Percentiles rank a stretch among this genome's conserved stretches.
Evolutionary conservation across 1,139 yeast genomes (phyloP).

Genomic region (Pneumocystis oryctolagi): DNA sequence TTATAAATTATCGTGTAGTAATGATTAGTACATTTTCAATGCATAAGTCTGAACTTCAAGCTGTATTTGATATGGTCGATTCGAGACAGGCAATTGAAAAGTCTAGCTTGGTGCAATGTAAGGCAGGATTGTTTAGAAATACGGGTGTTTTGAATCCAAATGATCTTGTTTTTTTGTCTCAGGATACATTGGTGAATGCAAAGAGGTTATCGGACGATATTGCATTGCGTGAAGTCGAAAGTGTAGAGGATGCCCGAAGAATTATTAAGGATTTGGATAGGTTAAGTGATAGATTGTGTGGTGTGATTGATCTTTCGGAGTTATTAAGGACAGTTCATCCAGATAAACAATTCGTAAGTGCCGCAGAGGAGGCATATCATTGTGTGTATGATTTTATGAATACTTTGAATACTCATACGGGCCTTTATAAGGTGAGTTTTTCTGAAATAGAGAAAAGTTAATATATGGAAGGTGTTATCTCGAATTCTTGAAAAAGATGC

Average conservation of each 20-base stretch:
- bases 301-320: constrained; percentile 89
- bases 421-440: constrained; percentile 37
- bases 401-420: constrained; percentile 70
- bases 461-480: constrained; percentile 26
- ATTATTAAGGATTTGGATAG: constrained; percentile 64
- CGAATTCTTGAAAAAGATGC: constrained; percentile 36
- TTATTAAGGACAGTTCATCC: constrained; percentile 79
- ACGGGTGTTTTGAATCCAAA: not conserved
- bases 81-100: not conserved
- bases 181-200: not conserved
- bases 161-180: not conserved
- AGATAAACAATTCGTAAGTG: constrained; percentile 47
- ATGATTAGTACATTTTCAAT: not conserved
- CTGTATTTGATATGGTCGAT: not conserved
- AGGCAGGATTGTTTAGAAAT: not conserved
- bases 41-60: not conserved
- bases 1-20: not conserved
- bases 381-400: constrained; percentile 90
- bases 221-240: not conserved
- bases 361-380: constrained; percentile 83
- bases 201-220: not conserved
- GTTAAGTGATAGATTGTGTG: constrained; percentile 72
- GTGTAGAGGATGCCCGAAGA: constrained; percentile 31
- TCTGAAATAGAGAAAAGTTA: not conserved
- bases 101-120: not conserved